Evolutionary conservation across 2,329 filamentous ascomycete genomes (phyloP).

Genomic region (Colletotrichum shisoi): DNA sequence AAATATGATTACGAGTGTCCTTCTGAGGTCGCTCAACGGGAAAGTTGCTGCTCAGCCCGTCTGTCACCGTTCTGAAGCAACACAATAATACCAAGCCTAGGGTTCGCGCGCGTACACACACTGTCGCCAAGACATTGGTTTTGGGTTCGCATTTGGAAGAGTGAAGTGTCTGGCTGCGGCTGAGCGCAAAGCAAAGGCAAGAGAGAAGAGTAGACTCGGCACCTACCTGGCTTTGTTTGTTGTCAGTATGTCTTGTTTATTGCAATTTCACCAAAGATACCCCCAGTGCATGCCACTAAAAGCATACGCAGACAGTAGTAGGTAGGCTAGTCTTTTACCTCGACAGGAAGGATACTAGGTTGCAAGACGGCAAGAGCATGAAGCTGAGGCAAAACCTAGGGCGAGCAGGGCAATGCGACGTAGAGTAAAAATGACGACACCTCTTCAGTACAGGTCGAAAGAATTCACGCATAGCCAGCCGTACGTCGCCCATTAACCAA

Average conservation of each 20-base stretch:
- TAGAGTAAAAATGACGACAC: background rate
- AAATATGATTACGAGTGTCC: background rate
- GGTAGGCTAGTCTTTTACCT: background rate
- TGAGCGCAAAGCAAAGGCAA: background rate
- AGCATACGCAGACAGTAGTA: background rate
- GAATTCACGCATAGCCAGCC: too few relatives aligned
- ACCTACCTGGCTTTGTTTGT: background rate
- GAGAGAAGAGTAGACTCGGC: too few relatives aligned
- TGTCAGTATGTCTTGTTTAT: background rate
- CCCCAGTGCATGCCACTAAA: background rate
- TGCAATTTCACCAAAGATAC: background rate
- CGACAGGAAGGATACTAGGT: too few relatives aligned
- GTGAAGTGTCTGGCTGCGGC: background rate
- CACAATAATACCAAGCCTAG: background rate
- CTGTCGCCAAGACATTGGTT: background rate
- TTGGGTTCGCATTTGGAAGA: background rate
- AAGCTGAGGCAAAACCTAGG: slow-evolving; percentile 1
- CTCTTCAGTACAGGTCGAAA: too few relatives aligned
- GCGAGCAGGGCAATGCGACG: background rate
- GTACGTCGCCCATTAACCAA: too few relatives aligned
- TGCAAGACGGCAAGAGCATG: background rate
- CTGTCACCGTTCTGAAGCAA: background rate
- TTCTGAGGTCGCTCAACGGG: background rate
- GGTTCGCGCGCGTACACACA: background rate
- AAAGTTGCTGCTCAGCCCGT: background rate